Evolutionary conservation across 2,329 filamentous ascomycete genomes (phyloP), one percentile per base, ranked within the genome.

Genomic region (Colletotrichum abscissum): DNA sequence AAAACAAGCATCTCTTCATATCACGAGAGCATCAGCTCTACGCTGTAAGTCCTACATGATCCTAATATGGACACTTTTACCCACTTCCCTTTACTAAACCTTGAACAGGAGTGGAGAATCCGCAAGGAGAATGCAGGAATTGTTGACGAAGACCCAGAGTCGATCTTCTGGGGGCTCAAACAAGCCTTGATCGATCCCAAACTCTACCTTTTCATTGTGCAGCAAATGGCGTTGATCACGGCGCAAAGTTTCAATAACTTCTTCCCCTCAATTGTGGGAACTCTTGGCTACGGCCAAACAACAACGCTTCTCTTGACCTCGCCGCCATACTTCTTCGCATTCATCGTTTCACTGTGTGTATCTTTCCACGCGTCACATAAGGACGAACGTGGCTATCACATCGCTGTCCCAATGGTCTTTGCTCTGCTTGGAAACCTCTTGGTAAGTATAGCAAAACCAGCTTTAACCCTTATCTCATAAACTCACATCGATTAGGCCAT

Each of bases 301-400:
- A 83, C 83, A 3, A 86, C 89, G 0, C 83, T 91, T 0, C 84
- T 90, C 12, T 83, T 90, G 72, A 90, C 88, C 0, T 88, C 86
- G 0, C 90, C 90, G 0, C 89, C 89, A 1, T 91, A 90, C 77
- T 85, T 89, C 4, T 81, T 89, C 4, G 86, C 85, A 24, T 84
- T 88, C 2, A 83, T 92, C 11, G 89, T 86, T 1, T 86, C 90
- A 0, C 89, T 90, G 73, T 74, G 84, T 7, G 91, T 92, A 42
- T 88, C 90, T 16, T 90, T 89, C 86, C 88, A 91, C 75, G 89
- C 90, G 2, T 91, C 92, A 75, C 86, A 85, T 4, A 89, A 87
- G 0, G 87, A 88, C n/a, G 90, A 92, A 76, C 86, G 90, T 12
- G 91, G 89, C 77, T 86, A 87, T 74, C 91, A 92, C 77, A 87